Conservation (phyloP, 202 grass and related monocot genomes). For the Panicum hallii region DNA sequence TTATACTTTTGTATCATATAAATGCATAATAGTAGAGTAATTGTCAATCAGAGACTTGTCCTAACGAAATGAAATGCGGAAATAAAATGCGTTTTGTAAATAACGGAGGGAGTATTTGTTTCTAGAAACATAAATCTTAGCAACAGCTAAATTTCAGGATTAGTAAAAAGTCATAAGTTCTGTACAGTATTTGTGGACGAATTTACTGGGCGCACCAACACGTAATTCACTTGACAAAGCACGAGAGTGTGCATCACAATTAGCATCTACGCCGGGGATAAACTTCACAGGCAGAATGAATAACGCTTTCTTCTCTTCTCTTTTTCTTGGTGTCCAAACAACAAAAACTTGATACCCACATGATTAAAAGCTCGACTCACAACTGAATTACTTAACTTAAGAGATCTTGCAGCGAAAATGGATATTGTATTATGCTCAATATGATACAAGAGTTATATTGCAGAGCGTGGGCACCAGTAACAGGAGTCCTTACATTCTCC, state of each 20-base stretch:
- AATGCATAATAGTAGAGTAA: background rate
- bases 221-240: background rate
- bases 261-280: background rate
- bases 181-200: background rate
- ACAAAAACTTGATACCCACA: background rate
- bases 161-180: background rate
- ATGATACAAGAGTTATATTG: conserved; percentile 21
- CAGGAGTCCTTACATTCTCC: conserved; percentile 25
- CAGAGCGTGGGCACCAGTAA: background rate
- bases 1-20: background rate
- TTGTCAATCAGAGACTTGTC: background rate
- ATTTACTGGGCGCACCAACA: background rate
- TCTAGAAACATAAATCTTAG: background rate
- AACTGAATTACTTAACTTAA: background rate
- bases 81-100: too few relatives aligned
- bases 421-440: conserved; percentile 34
- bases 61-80: too few relatives aligned
- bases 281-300: background rate
- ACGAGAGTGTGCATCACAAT: background rate
- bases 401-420: conserved; percentile 4
- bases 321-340: background rate
- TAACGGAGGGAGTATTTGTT: too few relatives aligned
- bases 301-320: background rate
- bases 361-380: background rate
- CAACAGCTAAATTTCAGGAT: background rate